Percentiles rank a stretch among this genome's conserved stretches.
Evolutionary conservation across 1,139 yeast species (phyloP).

Genomic region (Kluyveromyces sp.): DNA sequence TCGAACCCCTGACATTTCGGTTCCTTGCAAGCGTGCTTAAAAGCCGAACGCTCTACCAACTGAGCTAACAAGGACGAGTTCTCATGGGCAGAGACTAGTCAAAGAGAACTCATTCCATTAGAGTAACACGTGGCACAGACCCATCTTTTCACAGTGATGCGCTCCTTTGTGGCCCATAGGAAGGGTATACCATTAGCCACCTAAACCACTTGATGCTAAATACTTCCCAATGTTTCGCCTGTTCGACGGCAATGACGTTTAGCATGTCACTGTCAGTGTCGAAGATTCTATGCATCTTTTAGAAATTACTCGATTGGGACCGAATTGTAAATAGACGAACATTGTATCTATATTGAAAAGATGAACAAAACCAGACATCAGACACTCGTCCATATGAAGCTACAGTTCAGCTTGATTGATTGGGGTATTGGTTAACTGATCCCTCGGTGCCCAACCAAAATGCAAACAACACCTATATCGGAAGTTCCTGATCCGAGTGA

Average conservation of each 20-base stretch:
- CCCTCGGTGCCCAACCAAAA: neutral
- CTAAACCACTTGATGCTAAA: too few species aligned
- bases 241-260: too few species aligned
- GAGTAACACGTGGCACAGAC: too few species aligned
- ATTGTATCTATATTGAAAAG: neutral
- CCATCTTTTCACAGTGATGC: too few species aligned
- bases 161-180: too few species aligned
- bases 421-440: too few species aligned
- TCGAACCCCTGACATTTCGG: slow-evolving; percentile 37
- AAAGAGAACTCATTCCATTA: too few species aligned
- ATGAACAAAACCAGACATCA: slow-evolving; percentile 1
- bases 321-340: slow-evolving; percentile 3
- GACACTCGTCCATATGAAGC: too few species aligned
- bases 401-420: too few species aligned
- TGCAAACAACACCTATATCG: slow-evolving; percentile 6
- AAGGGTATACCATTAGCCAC: too few species aligned
- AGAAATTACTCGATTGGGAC: slow-evolving; percentile 4
- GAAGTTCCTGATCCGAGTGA: slow-evolving; percentile 13
- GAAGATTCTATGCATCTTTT: neutral
- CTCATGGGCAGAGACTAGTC: too few species aligned
- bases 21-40: slow-evolving; percentile 30
- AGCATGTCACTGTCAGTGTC: neutral
- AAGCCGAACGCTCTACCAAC: slow-evolving; percentile 34
- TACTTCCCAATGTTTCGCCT: too few species aligned
- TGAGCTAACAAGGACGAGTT: slow-evolving; percentile 35